Conservation (phyloP, 169 alveolate genomes). For the Eimeria necatrix region DNA sequence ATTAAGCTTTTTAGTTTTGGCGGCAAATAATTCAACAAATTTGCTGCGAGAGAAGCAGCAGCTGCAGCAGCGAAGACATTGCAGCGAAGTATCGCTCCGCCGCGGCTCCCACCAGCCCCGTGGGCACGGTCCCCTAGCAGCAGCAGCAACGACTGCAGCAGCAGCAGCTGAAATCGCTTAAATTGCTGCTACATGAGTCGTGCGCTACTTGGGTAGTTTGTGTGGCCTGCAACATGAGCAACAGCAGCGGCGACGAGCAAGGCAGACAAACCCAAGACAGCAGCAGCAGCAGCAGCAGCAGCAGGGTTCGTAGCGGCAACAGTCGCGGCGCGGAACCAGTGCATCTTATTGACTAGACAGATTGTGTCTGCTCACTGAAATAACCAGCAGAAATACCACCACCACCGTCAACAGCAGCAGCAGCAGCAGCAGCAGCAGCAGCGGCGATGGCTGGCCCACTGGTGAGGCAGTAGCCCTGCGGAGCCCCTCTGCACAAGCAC, state of each 20-base stretch:
- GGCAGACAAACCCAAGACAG: slow-evolving; percentile 7
- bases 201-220: not conserved
- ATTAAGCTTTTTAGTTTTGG: not conserved
- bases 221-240: not conserved
- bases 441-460: not conserved
- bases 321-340: not conserved
- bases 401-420: not conserved
- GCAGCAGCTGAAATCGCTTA: not conserved
- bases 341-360: not conserved
- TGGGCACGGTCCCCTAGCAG: not conserved
- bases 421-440: slow-evolving; percentile 19
- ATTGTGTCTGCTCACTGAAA: not conserved
- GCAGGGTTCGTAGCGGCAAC: not conserved
- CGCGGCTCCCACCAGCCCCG: slow-evolving; percentile 31
- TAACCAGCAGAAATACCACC: not conserved
- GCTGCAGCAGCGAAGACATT: not conserved
- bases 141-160: slow-evolving; percentile 4
- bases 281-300: slow-evolving; percentile 22
- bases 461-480: not conserved
- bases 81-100: not conserved
- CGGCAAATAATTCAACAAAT: too few relatives aligned
- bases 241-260: not conserved
- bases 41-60: not conserved
- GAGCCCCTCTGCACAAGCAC: not conserved
- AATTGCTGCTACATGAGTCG: not conserved